Base-by-base conservation (phyloP, 495 filamentous ascomycete genomes). In the Penicilliopsis zonata region DNA sequence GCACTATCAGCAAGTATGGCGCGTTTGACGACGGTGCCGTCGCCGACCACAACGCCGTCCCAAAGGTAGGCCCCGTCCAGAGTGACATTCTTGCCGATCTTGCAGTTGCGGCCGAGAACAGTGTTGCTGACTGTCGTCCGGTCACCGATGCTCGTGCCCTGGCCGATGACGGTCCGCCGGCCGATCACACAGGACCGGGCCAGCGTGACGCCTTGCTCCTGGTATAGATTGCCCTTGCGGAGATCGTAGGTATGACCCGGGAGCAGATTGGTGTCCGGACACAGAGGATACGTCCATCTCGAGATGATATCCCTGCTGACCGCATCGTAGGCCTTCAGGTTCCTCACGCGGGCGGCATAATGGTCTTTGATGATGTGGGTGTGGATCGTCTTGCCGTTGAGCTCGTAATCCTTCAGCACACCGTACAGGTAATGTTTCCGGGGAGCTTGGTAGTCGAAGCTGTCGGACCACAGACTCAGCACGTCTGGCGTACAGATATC, bases 401-500 rank as follows among this genome's bases (percentile, higher is more conserved):
- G 67, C 52, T 99, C 90, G 53, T 81, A 92, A 47, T 99, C 90
- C 55, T 94, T 95, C 14, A 99, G 64, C 10, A 96, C 84, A 37
- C 86, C 85, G 41, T 83, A 78, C 16, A 99, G 52, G 44, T 93
- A 96, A 45, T 93, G 84, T 41, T 77, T 78, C 34, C 90, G 74
- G 5, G 90, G 82, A 3, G 81, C 65, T 47, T 94, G 80, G 57
- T 90, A 95, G 57, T 99, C 90, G 53, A 99, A 99, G 49, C 85
- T 92, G 49, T 99, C 90, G 5, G 85, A 86, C 84, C 90, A 99
- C 36, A 94, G 59, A 18, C 86, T 86, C 27, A 96, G 67, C 13
- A 94, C 85, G 44, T 96, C 90, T 0, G 87, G 86, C 0, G 92
- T 94, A 55, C 92, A 99, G 40, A 99, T 96, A 48, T 99, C 90